These are phyloP conservation scores for Multifurca ochricompacta DNA, from an alignment of 768 basidiomycete genomes.

Conservation along the genomic window DNA sequence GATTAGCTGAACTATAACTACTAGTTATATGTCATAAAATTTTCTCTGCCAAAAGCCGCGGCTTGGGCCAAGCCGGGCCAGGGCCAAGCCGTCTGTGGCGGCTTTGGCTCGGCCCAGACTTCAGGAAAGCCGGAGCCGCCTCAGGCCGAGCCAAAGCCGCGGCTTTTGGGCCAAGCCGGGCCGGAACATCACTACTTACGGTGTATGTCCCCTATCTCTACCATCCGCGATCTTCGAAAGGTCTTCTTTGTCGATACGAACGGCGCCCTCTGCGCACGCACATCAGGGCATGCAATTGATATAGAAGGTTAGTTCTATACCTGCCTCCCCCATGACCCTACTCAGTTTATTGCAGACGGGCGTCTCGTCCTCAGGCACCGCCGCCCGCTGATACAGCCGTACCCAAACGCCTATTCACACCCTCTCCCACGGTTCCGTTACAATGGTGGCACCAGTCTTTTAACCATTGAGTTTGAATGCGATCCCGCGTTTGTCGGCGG, in stretches of 20 bases:
- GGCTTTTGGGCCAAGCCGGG: no score
- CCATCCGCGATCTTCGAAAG: constrained; percentile 28
- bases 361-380: constrained; percentile 67
- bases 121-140: no score
- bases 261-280: constrained; percentile 69
- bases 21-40: no score
- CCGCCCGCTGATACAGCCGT: constrained; percentile 67
- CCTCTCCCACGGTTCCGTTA: constrained; percentile 67
- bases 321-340: background rate
- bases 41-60: no score
- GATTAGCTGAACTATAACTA: no score
- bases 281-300: constrained; percentile 77
- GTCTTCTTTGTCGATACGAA: constrained; percentile 79
- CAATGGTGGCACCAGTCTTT: constrained; percentile 44
- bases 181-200: no score
- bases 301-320: constrained; percentile 47
- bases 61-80: no score
- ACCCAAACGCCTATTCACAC: constrained; percentile 72
- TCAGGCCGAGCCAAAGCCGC: no score
- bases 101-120: no score
- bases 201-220: background rate
- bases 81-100: no score
- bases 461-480: constrained; percentile 48
- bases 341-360: constrained; percentile 39
- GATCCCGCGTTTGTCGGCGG: constrained; percentile 53